These are phyloP conservation scores for Penicillium glabrum DNA, from an alignment of 2,329 filamentous ascomycete genomes.

Conservation along the genomic window DNA sequence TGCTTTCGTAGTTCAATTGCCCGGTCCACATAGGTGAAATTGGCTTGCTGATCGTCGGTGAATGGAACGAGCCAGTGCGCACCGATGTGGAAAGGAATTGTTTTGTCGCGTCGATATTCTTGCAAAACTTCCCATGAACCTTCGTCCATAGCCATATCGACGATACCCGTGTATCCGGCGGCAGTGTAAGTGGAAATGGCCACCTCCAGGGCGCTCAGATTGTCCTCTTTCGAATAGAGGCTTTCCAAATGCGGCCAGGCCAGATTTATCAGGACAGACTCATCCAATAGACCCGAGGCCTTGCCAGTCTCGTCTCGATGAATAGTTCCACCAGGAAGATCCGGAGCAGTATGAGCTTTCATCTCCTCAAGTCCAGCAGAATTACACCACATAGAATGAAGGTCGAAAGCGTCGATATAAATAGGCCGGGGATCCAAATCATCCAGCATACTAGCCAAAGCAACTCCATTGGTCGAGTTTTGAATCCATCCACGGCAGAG, in stretches of 20 bases:
- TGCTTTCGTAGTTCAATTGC: conserved; percentile 44
- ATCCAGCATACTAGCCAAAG: conserved; percentile 49
- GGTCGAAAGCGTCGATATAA: conserved; percentile 50
- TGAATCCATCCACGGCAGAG: conserved; percentile 53
- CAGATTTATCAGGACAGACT: conserved; percentile 46
- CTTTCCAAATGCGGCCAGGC: conserved; percentile 50
- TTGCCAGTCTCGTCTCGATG: conserved; percentile 46
- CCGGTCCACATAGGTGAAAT: conserved; percentile 45
- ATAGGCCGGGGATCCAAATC: conserved; percentile 51
- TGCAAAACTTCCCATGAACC: conserved; percentile 48
- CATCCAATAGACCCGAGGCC: conserved; percentile 47
- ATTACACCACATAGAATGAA: conserved; percentile 55
- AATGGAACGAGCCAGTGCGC: conserved; percentile 52
- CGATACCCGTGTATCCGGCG: conserved; percentile 49
- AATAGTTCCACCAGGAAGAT: conserved; percentile 49
- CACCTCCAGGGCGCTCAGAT: conserved; percentile 39
- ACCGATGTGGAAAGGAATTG: conserved; percentile 46
- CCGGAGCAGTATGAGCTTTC: conserved; percentile 39
- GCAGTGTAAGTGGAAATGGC: conserved; percentile 46
- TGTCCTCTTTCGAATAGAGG: conserved; percentile 45
- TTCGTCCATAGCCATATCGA: conserved; percentile 57
- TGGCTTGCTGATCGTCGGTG: conserved; percentile 37
- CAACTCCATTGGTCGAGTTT: conserved; percentile 45
- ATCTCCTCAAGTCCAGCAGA: conserved; percentile 49
- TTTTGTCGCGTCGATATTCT: conserved; percentile 36